These are phyloP conservation scores for Kingdonia uniflora DNA, from an alignment of 164 flowering plant genomes.

Conservation along the genomic window DNA sequence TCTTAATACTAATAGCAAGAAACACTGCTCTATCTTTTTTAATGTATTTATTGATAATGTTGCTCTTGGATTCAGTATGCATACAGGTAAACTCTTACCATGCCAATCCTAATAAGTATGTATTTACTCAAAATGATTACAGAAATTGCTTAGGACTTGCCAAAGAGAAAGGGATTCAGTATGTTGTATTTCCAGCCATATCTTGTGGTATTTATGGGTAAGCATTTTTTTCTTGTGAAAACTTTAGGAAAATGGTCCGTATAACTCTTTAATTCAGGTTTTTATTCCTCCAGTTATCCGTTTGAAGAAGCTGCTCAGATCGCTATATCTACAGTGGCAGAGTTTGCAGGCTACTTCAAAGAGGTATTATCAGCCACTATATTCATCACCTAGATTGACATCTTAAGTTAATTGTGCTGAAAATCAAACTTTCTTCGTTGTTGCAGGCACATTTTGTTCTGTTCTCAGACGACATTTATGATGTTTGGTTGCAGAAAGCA, in stretches of 20 bases:
- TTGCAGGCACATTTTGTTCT: constrained; percentile 88
- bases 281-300: constrained; percentile 54
- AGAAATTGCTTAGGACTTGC: constrained; percentile 74
- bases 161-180: constrained; percentile 64
- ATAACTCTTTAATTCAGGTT: background rate
- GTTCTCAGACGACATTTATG: constrained; percentile 51
- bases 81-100: too few species aligned
- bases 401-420: too few species aligned
- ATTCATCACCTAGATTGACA: too few species aligned
- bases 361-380: constrained; percentile 39
- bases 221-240: constrained; percentile 10
- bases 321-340: constrained; percentile 61
- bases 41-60: background rate
- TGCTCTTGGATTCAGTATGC: too few species aligned
- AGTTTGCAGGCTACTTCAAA: constrained; percentile 47
- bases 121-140: constrained; percentile 14
- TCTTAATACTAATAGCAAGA: too few species aligned
- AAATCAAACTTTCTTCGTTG: too few species aligned
- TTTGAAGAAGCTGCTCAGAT: constrained; percentile 73
- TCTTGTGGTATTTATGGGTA: constrained; percentile 88
- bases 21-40: too few species aligned
- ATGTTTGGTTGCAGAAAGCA: constrained; percentile 65
- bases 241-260: too few species aligned
- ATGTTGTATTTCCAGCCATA: constrained; percentile 88
- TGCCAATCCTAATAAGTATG: too few species aligned